Conservation (phyloP, 345 rosid species). For the Limnanthes douglasii region DNA sequence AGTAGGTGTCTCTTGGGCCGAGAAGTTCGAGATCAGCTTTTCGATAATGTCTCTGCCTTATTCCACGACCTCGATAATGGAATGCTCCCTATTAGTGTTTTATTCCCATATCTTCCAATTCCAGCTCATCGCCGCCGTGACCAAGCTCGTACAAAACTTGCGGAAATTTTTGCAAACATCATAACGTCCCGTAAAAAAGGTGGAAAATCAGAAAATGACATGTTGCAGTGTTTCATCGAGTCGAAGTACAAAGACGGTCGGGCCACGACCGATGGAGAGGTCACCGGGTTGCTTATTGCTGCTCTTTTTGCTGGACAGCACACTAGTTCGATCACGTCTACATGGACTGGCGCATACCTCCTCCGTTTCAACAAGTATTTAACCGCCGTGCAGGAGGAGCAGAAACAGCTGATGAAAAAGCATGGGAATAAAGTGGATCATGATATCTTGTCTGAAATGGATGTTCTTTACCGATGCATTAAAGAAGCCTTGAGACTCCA, state of each 20-base stretch:
- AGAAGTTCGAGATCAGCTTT: conserved; percentile 93
- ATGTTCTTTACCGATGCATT: conserved; percentile 72
- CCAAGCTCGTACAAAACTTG: conserved; percentile 65
- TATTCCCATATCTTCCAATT: conserved; percentile 84
- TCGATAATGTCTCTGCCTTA: conserved; percentile 80
- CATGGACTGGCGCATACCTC: conserved; percentile 94
- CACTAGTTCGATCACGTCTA: conserved; percentile 96
- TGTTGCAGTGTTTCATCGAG: conserved; percentile 94
- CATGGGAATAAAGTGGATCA: conserved; percentile 85
- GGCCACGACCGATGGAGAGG: conserved; percentile 70
- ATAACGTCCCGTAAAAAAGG: conserved; percentile 60
- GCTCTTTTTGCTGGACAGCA: conserved; percentile 99
- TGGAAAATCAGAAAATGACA: conserved; percentile 70
- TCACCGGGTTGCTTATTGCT: conserved; percentile 90
- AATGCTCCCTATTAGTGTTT: conserved; percentile 91
- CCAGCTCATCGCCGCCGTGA: conserved; percentile 96
- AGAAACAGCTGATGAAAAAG: conserved; percentile 48
- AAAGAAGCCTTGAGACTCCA: conserved; percentile 97
- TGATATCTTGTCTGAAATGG: conserved; percentile 87
- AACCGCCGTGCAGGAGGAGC: conserved; percentile 60
- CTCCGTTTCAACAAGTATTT: conserved; percentile 43
- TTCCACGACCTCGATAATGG: conserved; percentile 97
- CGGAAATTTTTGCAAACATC: conserved; percentile 59
- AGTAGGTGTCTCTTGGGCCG: conserved; percentile 89
- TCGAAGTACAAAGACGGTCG: conserved; percentile 92